Evolutionary conservation across 2,329 filamentous ascomycete species (phyloP).

Genomic region (Dactylonectria estremocensis): DNA sequence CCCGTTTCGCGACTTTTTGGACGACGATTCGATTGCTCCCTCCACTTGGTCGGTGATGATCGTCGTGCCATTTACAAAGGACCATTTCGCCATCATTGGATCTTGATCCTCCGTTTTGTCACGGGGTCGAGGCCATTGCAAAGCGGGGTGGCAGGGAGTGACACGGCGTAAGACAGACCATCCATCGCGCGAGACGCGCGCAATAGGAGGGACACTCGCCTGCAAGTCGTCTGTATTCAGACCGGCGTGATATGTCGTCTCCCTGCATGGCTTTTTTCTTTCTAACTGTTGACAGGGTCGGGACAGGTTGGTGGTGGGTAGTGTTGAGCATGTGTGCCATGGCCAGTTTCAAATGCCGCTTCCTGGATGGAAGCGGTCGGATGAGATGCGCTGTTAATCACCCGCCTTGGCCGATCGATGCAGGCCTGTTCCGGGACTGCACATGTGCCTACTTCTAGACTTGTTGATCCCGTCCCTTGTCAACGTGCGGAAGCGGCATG

Average conservation of each 20-base stretch:
- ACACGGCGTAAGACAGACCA: not conserved
- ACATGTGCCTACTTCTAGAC: not conserved
- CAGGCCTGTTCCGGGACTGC: not conserved
- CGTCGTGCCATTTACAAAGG: slow-evolving; percentile 1
- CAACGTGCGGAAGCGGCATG: not conserved
- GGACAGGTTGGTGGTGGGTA: not conserved
- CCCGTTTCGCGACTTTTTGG: slow-evolving; percentile 6
- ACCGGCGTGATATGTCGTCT: not conserved
- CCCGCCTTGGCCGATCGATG: slow-evolving; percentile 26
- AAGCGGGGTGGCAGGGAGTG: not conserved
- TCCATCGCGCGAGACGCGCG: slow-evolving; percentile 42
- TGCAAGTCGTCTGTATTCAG: slow-evolving; percentile 8
- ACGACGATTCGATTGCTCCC: not conserved
- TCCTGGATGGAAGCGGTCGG: slow-evolving; percentile 14
- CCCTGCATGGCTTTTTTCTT: not conserved
- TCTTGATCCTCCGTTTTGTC: slow-evolving; percentile 15
- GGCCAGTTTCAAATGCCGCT: slow-evolving; percentile 33
- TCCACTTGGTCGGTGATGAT: slow-evolving; percentile 12
- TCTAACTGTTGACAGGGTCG: not conserved
- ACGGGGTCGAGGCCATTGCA: slow-evolving; percentile 19
- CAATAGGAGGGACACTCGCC: slow-evolving; percentile 36
- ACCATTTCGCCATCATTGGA: slow-evolving; percentile 1
- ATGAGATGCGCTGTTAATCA: slow-evolving; percentile 30
- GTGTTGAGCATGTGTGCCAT: not conserved
- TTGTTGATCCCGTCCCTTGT: not conserved